Base-by-base conservation (phyloP, 768 basidiomycete species). In the Leccinum aurantiacum region DNA sequence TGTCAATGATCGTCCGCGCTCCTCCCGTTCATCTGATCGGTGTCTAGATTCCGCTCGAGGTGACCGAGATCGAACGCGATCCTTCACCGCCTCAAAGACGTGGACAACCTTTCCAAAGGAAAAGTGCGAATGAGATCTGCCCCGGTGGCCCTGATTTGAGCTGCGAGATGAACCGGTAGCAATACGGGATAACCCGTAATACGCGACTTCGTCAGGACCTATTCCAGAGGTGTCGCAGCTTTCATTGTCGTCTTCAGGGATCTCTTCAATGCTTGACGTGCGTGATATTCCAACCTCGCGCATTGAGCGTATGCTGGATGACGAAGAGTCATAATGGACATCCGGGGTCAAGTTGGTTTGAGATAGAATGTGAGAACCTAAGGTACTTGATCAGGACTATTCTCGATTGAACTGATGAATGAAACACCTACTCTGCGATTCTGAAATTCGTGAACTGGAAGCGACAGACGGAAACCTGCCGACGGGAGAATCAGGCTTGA, bases 91-190 rank as follows among this genome's bases (percentile, higher is more conserved):
- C 52, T 80, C 82, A 22, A 86, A 65, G 24, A 75, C 76, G 57
- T 77, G 82, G 2, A 84, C 80, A 29, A 87, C 78, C 7, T 78
- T 78, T 13, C 81, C 76, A 7, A 89, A 71, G 50, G 78, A 83
- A 67, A 87, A 86, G 6, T 82, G 79, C 19, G 82, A 79, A 57
- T 67, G 67, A 54, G 69, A 78, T 61, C 71, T 68, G 17, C 78
- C 75, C n/a, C 78, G 71, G 33, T 41, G 22, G 15, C 63, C 68
- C n/a, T 66, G 70, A 17, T 67, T 62, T 22, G 61, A 49, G 55
- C 63, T 66, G n/a, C 51, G 50, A 31, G 53, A 17, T n/a, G 65
- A 66, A 19, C 56, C 17, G 37, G 64, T 63, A 7, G 54, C n/a
- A 14, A 66, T 47, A 29, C 60, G 64, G 8, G 63, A 64, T 8